A percentile compares a stretch with the other conserved stretches of the same genome.
These are phyloP conservation scores for Taxawa tesnikishii DNA, from an alignment of 2,329 filamentous ascomycete genomes.

Conservation along the genomic window DNA sequence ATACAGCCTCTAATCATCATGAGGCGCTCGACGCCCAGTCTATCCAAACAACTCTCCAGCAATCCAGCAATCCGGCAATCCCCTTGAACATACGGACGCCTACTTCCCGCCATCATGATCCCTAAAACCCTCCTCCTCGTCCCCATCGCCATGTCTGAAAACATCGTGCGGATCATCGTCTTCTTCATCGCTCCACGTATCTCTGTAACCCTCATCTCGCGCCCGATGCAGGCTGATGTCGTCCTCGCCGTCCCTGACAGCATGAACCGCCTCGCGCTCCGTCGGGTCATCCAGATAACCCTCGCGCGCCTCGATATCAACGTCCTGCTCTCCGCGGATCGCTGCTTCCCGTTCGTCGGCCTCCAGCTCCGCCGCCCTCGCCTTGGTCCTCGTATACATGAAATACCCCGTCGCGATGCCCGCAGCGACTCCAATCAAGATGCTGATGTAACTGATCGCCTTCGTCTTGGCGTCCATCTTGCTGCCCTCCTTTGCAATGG, in stretches of 20 bases:
- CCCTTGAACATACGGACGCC: too few relatives aligned
- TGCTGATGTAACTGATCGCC: conserved; percentile 71
- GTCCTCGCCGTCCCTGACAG: conserved; percentile 35
- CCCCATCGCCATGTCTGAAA: conserved; percentile 31
- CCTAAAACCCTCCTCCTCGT: conserved; percentile 15
- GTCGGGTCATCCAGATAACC: conserved; percentile 34
- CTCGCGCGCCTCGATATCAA: conserved; percentile 20
- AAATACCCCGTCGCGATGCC: conserved; percentile 68
- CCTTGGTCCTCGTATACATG: conserved; percentile 58
- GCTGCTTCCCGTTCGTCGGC: conserved; percentile 29
- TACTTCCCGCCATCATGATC: conserved; percentile 3
- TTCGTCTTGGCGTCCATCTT: conserved; percentile 72
- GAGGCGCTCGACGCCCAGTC: too few relatives aligned
- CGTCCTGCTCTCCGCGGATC: conserved; percentile 12
- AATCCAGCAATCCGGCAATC: not conserved
- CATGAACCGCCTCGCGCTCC: conserved; percentile 24
- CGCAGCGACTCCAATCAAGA: conserved; percentile 56
- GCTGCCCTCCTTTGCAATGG: conserved; percentile 71
- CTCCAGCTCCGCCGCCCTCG: conserved; percentile 36
- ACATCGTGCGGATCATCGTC: conserved; percentile 28
- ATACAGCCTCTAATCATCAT: too few relatives aligned
- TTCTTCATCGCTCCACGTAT: conserved; percentile 25
- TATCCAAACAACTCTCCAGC: not conserved
- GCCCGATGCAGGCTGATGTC: conserved; percentile 40
- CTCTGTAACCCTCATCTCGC: conserved; percentile 29